These are phyloP conservation scores for Spiraea crenata DNA, from an alignment of 331 rosid genomes.

Conservation along the genomic window DNA sequence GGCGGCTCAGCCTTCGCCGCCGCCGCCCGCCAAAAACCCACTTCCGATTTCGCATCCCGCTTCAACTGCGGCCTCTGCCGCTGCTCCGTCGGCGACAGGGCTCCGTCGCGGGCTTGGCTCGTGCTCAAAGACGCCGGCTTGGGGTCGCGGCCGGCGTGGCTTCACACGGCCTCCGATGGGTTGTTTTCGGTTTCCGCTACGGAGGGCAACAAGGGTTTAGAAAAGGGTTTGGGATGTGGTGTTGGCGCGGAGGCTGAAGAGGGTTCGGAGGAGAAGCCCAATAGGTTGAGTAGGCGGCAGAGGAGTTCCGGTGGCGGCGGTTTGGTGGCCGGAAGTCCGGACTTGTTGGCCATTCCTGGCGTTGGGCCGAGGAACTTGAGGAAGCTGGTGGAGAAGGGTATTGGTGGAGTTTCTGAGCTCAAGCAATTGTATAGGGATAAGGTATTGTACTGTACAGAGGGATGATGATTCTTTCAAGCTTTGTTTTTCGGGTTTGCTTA, in stretches of 20 bases:
- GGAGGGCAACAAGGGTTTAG: conserved; percentile 26
- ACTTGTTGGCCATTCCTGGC: conserved; percentile 91
- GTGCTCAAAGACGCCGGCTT: conserved; percentile 29
- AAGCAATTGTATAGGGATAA: conserved; percentile 88
- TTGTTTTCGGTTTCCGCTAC: conserved; percentile 31
- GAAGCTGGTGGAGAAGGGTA: conserved; percentile 83
- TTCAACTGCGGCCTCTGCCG: conserved; percentile 35
- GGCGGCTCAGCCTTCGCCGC: conserved; percentile 26
- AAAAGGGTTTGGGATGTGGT: conserved; percentile 11
- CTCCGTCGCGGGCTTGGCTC: conserved; percentile 46
- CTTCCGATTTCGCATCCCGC: conserved; percentile 17
- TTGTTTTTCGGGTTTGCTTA: too few relatives aligned
- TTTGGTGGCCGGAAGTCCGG: conserved; percentile 52
- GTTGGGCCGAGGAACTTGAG: conserved; percentile 91
- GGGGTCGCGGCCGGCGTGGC: conserved; percentile 39
- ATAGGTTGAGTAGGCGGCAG: conserved; percentile 52
- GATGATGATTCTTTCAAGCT: too few relatives aligned
- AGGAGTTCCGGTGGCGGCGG: conserved; percentile 38
- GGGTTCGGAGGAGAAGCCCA: conserved; percentile 37
- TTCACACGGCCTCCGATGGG: conserved; percentile 36
- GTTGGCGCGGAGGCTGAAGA: conserved; percentile 22
- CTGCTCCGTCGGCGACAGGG: conserved; percentile 27
- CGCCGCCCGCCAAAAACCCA: conserved; percentile 18
- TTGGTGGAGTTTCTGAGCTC: conserved; percentile 85
- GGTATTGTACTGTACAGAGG: conserved; percentile 35